A percentile compares a stretch with the other conserved stretches of the same genome.
phyloP scores from a whole-genome alignment of 768 basidiomycete species.

The Agrocybe praecox region DNA sequence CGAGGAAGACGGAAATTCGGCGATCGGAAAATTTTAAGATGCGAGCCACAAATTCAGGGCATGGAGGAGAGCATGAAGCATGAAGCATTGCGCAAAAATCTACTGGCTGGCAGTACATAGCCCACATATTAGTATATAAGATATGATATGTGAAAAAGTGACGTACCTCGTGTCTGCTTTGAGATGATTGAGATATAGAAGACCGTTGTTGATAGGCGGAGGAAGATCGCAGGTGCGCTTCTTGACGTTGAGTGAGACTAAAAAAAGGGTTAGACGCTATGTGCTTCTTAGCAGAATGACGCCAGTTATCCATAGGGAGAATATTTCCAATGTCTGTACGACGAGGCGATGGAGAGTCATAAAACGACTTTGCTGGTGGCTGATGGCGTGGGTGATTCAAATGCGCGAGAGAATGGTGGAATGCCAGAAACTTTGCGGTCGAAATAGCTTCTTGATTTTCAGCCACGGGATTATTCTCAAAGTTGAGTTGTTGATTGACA shows the following conservation, averaged over 20 bases:
- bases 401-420: conserved; percentile 23
- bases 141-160: conserved; percentile 15
- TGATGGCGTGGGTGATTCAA: conserved; percentile 23
- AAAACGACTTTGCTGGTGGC: conserved; percentile 22
- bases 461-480: conserved; percentile 33
- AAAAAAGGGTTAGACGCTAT: conserved; percentile 26
- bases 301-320: conserved; percentile 47
- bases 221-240: conserved; percentile 30
- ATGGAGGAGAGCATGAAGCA: conserved; percentile 84
- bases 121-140: conserved; percentile 21
- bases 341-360: conserved; percentile 33
- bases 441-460: conserved; percentile 23
- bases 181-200: conserved; percentile 26
- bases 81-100: conserved; percentile 86
- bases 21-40: conserved; percentile 91
- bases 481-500: conserved; percentile 46
- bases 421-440: conserved; percentile 16
- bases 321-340: conserved; percentile 27
- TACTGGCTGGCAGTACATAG: conserved; percentile 68
- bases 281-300: conserved; percentile 34
- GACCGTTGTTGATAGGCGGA: conserved; percentile 33
- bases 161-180: conserved; percentile 53
- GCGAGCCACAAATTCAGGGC: conserved; percentile 77
- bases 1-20: conserved; percentile 87
- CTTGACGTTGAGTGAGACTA: conserved; percentile 20